Evolutionary conservation across 164 flowering plant genomes (phyloP).

Genomic region (Litsea cubeba): DNA sequence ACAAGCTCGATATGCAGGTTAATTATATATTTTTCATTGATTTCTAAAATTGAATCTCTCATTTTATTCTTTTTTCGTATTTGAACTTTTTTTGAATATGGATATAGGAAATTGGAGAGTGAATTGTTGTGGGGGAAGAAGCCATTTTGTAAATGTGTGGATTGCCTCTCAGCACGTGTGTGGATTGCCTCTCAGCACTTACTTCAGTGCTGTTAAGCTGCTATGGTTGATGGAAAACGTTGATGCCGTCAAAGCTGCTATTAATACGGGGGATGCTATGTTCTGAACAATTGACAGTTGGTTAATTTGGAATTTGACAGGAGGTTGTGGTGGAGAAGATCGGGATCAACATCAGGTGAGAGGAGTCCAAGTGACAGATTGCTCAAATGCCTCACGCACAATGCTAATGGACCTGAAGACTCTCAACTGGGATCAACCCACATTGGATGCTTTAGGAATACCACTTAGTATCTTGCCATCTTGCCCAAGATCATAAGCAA

Average conservation of each 20-base stretch:
- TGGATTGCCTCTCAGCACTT: conserved; percentile 94
- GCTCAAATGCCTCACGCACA: conserved; percentile 85
- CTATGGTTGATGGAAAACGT: conserved; percentile 85
- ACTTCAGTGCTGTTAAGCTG: conserved; percentile 88
- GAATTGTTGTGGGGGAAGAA: conserved; percentile 72
- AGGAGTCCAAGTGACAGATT: conserved; percentile 91
- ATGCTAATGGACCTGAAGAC: conserved; percentile 91
- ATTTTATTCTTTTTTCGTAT: neutral
- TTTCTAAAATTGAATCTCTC: neutral
- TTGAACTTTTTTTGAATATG: neutral
- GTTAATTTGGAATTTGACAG: conserved; percentile 93
- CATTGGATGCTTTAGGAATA: conserved; percentile 54
- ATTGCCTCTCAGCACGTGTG: no score
- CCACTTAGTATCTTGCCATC: conserved; percentile 46
- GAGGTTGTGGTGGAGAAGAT: conserved; percentile 40
- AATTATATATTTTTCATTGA: neutral
- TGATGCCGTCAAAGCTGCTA: conserved; percentile 53
- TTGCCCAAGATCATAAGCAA: conserved; percentile 86
- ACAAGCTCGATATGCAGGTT: conserved; percentile 93
- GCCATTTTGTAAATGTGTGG: conserved; percentile 71
- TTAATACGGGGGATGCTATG: conserved; percentile 63
- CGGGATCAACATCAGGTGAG: neutral
- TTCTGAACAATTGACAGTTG: conserved; percentile 93
- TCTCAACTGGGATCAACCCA: conserved; percentile 71
- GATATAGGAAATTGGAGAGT: conserved; percentile 68